phyloP scores from a whole-genome alignment of 495 filamentous ascomycete genomes.

The Lasiosphaeriaceae sp. region DNA sequence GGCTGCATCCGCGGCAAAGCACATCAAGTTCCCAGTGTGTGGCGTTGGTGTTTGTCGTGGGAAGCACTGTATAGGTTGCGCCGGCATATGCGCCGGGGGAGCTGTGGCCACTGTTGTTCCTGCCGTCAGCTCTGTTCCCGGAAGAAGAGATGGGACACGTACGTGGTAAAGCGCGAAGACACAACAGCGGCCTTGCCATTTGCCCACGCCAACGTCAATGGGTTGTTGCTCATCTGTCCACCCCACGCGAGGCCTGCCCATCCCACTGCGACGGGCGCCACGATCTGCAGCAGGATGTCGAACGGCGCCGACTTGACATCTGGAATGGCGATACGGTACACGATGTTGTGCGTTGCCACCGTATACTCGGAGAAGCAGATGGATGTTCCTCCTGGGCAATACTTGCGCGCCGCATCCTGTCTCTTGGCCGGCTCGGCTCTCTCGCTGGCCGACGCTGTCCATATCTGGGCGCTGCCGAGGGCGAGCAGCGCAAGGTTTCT shows the following conservation, averaged over 20 bases:
- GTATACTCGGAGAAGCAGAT: slow-evolving; percentile 38
- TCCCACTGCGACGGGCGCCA: slow-evolving; percentile 37
- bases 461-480: slow-evolving; percentile 11
- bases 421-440: slow-evolving; percentile 9
- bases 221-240: slow-evolving; percentile 48
- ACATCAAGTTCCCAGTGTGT: slow-evolving; percentile 50
- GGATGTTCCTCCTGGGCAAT: slow-evolving; percentile 33
- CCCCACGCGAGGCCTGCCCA: slow-evolving; percentile 50
- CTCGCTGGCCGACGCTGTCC: slow-evolving; percentile 7
- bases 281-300: slow-evolving; percentile 45
- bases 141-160: slow-evolving; percentile 8
- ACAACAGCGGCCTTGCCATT: slow-evolving; percentile 33
- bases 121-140: neutral
- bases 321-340: slow-evolving; percentile 47
- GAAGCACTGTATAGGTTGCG: slow-evolving; percentile 40
- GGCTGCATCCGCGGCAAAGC: slow-evolving; percentile 41
- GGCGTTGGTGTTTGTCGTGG: slow-evolving; percentile 39
- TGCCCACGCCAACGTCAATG: slow-evolving; percentile 43
- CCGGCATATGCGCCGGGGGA: slow-evolving; percentile 38
- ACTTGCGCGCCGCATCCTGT: slow-evolving; percentile 24
- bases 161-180: slow-evolving; percentile 46
- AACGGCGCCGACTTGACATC: slow-evolving; percentile 37
- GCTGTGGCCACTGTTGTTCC: slow-evolving; percentile 26
- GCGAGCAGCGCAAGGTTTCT: slow-evolving; percentile 16
- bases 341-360: slow-evolving; percentile 32